Conservation (phyloP, 805 yeast species). For the Candida alai region DNA sequence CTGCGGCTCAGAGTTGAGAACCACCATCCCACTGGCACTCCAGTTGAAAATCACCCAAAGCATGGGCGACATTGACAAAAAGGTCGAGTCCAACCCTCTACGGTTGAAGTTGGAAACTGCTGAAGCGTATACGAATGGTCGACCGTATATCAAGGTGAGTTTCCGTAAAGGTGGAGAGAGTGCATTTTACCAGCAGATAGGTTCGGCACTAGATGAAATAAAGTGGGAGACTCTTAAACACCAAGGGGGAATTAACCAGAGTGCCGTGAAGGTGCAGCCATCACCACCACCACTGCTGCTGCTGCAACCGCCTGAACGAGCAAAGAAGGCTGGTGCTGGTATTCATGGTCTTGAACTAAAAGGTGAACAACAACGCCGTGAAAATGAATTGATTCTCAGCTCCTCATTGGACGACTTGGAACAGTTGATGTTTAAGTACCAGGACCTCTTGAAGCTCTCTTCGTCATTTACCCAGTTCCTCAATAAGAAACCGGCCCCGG, state of each 20-base stretch:
- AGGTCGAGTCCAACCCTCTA: conserved; percentile 8
- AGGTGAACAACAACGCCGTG: conserved; percentile 50
- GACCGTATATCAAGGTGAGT: conserved; percentile 58
- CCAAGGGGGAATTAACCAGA: conserved; percentile 34
- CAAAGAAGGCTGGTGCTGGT: conserved; percentile 43
- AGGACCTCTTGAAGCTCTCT: conserved; percentile 61
- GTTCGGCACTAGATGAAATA: conserved; percentile 40
- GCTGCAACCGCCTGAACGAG: conserved; percentile 4
- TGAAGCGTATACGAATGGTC: conserved; percentile 30
- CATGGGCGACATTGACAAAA: background rate
- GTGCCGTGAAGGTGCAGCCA: conserved; percentile 25
- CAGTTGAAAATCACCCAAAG: background rate
- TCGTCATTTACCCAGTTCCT: conserved; percentile 28
- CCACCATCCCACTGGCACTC: conserved; percentile 2
- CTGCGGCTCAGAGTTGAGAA: conserved; percentile 58
- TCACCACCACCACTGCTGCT: conserved; percentile 1
- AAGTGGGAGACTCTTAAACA: conserved; percentile 44
- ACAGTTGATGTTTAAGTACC: conserved; percentile 72
- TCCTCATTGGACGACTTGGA: conserved; percentile 74
- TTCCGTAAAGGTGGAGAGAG: conserved; percentile 71
- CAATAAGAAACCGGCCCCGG: conserved; percentile 1
- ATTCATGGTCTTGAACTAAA: conserved; percentile 64
- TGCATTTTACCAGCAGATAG: conserved; percentile 44
- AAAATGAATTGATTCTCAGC: conserved; percentile 58
- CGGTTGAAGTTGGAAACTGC: conserved; percentile 25